Percentiles rank a stretch among this genome's conserved stretches.
These are phyloP conservation scores for Rosa chinensis DNA, from an alignment of 306 rosid genomes.

Conservation along the genomic window DNA sequence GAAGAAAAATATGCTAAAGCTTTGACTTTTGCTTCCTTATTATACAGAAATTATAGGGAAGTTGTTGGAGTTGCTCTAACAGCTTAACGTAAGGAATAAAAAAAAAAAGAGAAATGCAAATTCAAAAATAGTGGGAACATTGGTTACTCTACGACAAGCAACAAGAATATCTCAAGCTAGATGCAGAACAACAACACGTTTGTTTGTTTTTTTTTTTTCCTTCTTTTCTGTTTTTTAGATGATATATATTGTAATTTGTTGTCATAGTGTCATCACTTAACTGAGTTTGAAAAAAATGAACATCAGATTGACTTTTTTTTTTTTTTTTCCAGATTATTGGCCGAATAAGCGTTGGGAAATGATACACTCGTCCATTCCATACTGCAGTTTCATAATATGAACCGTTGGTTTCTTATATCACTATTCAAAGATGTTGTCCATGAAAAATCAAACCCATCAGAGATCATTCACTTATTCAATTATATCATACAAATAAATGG, in stretches of 20 bases:
- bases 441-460: no score
- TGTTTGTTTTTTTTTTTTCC: no score
- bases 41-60: no score
- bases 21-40: no score
- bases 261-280: background rate
- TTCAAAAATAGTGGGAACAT: slow-evolving; percentile 25
- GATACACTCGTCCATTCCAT: background rate
- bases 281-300: background rate
- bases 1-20: no score
- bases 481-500: no score
- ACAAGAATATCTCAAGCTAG: slow-evolving; percentile 51
- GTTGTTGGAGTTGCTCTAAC: no score
- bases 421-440: no score
- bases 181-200: slow-evolving; percentile 36
- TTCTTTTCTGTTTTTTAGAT: background rate
- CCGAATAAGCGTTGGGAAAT: background rate
- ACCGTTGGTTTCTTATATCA: background rate
- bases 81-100: slow-evolving; percentile 26
- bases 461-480: no score
- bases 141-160: slow-evolving; percentile 53
- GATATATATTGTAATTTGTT: background rate
- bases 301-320: background rate
- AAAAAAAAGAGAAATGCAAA: background rate
- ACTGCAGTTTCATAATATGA: background rate
- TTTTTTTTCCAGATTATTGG: background rate